Evolutionary conservation across 495 filamentous ascomycete species (phyloP).

Genomic region (Podospora pseudocomata): DNA sequence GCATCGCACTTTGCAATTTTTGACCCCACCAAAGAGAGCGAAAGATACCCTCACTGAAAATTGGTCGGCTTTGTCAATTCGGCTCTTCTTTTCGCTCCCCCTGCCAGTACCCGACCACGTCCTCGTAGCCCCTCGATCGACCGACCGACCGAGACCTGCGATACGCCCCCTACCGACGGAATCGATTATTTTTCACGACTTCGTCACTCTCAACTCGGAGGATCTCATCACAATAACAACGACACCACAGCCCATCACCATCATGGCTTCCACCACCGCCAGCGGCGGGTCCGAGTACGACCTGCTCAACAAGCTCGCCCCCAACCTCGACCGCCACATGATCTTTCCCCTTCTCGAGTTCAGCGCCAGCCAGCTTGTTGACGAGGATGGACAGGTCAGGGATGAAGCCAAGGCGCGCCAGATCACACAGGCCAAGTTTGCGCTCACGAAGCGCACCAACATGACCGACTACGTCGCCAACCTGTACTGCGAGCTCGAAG

Average conservation of each 20-base stretch:
- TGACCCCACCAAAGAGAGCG: constrained; percentile 37
- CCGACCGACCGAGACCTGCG: constrained; percentile 6
- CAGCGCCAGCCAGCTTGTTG: constrained; percentile 49
- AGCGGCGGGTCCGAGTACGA: constrained; percentile 64
- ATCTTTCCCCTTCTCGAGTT: constrained; percentile 94
- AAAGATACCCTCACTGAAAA: constrained; percentile 29
- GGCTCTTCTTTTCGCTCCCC: constrained; percentile 10
- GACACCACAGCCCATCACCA: constrained; percentile 9
- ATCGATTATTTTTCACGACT: not conserved
- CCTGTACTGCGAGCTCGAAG: constrained; percentile 80
- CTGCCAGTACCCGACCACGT: constrained; percentile 3
- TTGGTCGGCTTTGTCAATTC: constrained; percentile 21
- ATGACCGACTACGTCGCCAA: constrained; percentile 96
- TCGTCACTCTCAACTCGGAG: not conserved
- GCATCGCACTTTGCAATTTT: constrained; percentile 34
- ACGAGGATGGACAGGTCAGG: constrained; percentile 52
- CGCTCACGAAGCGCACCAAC: constrained; percentile 90
- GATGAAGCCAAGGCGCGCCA: constrained; percentile 59
- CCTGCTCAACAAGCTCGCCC: constrained; percentile 81
- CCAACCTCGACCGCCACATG: constrained; percentile 91
- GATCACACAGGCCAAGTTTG: constrained; percentile 78
- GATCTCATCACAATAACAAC: not conserved
- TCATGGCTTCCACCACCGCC: constrained; percentile 40
- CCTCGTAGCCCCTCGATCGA: constrained; percentile 7
- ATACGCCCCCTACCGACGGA: not conserved